These are phyloP conservation scores for Crotalaria pallida DNA, from an alignment of 306 rosid genomes.

Conservation along the genomic window DNA sequence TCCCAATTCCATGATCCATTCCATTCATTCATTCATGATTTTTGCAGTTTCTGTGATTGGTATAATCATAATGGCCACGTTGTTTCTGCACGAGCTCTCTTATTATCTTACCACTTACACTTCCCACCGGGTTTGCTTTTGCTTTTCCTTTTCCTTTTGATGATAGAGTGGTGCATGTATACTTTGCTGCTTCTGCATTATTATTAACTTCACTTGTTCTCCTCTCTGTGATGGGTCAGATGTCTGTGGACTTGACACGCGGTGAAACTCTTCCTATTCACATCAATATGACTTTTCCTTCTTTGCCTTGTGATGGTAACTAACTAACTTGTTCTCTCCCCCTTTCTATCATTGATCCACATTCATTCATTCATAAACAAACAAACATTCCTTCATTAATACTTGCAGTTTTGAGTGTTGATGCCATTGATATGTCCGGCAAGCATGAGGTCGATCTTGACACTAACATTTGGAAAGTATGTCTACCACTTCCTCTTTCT, in stretches of 20 bases:
- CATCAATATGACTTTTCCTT: conserved; percentile 87
- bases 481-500: neutral
- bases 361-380: too few species aligned
- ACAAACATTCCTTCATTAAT: too few species aligned
- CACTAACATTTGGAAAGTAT: conserved; percentile 95
- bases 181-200: too few species aligned
- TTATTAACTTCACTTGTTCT: too few species aligned
- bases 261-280: conserved; percentile 98
- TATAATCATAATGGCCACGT: neutral
- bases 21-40: too few species aligned
- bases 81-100: neutral
- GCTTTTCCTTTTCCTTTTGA: too few species aligned
- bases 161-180: too few species aligned
- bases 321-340: neutral
- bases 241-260: conserved; percentile 92
- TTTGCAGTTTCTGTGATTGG: neutral
- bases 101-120: neutral
- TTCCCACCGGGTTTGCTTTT: neutral
- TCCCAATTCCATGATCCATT: too few species aligned
- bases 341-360: too few species aligned
- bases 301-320: conserved; percentile 92
- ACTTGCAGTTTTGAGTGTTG: conserved; percentile 79
- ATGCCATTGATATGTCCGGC: conserved; percentile 97
- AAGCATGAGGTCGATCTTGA: conserved; percentile 99
- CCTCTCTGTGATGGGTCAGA: too few species aligned